Evolutionary conservation across 192 early-diverging fungal genomes (phyloP).

Genomic region (Funneliformis geosporum): DNA sequence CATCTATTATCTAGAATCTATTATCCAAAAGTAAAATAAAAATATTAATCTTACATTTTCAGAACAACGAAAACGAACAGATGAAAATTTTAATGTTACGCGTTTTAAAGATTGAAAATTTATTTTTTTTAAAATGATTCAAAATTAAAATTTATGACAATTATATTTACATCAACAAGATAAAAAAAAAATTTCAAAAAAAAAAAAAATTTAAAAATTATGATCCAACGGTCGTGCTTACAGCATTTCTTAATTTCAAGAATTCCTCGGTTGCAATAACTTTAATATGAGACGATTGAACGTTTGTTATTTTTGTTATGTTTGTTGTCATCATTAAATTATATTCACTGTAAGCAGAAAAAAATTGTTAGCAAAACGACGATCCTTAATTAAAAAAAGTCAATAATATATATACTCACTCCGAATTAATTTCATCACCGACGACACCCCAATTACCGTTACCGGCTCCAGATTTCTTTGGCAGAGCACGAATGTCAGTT

Average conservation of each 20-base stretch:
- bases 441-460: conserved; percentile 15
- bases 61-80: too few relatives aligned
- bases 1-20: too few relatives aligned
- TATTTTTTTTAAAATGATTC: too few relatives aligned
- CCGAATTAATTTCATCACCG: not conserved
- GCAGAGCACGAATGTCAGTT: not conserved
- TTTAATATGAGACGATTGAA: not conserved
- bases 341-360: not conserved
- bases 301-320: not conserved
- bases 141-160: not conserved
- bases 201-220: not conserved
- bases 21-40: too few relatives aligned
- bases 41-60: too few relatives aligned
- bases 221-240: not conserved
- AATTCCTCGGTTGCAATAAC: not conserved
- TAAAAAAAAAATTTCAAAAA: not conserved
- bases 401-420: not conserved
- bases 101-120: too few relatives aligned
- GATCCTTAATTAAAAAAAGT: not conserved
- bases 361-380: not conserved
- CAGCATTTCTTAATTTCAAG: not conserved
- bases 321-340: not conserved
- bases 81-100: too few relatives aligned
- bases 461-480: conserved; percentile 18
- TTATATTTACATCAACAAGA: not conserved